These are phyloP conservation scores for Pharnaceum exiguum DNA, from an alignment of 148 eudicot genomes.

Conservation along the genomic window DNA sequence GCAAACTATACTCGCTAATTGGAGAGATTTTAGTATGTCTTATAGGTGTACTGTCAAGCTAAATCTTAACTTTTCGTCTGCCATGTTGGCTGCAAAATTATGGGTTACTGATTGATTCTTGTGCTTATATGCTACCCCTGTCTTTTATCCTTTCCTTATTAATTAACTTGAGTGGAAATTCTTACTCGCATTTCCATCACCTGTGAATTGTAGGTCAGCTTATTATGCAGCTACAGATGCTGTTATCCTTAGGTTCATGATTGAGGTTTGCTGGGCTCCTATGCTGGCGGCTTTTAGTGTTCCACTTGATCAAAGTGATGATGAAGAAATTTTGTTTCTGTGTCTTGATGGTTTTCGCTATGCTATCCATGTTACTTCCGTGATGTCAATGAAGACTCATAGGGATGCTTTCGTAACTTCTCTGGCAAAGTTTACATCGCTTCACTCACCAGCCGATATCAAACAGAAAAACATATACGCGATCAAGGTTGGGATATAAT, in stretches of 20 bases:
- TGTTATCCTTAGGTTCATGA: conserved; percentile 93
- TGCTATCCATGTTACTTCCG: conserved; percentile 97
- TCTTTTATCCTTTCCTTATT: too few relatives aligned
- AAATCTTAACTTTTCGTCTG: too few relatives aligned
- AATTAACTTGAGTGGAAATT: not conserved
- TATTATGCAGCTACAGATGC: conserved; percentile 98
- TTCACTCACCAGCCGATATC: conserved; percentile 92
- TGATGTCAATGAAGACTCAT: conserved; percentile 98
- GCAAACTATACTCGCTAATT: too few relatives aligned
- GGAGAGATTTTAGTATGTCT: not conserved
- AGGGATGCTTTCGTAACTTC: conserved; percentile 92
- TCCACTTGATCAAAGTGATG: conserved; percentile 98
- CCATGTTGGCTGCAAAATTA: not conserved
- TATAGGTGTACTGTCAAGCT: not conserved
- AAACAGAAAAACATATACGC: conserved; percentile 91
- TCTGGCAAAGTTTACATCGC: conserved; percentile 80
- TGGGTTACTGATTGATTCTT: not conserved
- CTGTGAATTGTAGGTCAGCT: conserved; percentile 80
- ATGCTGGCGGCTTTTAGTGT: conserved; percentile 99
- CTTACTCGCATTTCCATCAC: conserved; percentile 2
- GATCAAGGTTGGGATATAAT: conserved; percentile 65
- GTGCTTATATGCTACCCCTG: too few relatives aligned
- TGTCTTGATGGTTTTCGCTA: conserved; percentile 89
- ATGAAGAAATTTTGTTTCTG: conserved; percentile 61
- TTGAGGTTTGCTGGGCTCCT: conserved; percentile 99